These are phyloP conservation scores for Chalciporus pseudorubinellus DNA, from an alignment of 768 basidiomycete genomes.

Conservation along the genomic window DNA sequence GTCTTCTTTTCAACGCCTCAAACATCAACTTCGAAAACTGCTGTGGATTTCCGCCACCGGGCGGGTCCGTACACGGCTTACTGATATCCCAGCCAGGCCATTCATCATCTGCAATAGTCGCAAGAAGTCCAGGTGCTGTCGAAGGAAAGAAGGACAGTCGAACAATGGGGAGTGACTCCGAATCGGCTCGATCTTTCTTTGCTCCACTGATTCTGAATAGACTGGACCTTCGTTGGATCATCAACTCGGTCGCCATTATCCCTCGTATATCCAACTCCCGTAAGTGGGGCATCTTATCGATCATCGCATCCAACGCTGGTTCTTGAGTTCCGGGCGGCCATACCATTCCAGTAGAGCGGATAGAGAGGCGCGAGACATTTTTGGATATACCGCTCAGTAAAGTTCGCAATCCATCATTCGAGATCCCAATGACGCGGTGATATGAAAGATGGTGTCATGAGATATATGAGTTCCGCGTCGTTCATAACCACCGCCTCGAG, in stretches of 20 bases:
- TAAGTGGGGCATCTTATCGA: neutral
- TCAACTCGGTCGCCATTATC: neutral
- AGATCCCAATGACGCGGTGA: neutral
- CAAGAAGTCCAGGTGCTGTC: neutral
- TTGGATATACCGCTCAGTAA: constrained; percentile 1
- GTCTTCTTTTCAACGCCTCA: neutral
- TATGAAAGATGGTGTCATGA: constrained; percentile 2
- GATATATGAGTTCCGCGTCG: neutral
- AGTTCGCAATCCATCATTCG: neutral
- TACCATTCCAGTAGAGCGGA: neutral
- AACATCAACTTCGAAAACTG: neutral
- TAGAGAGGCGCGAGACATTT: neutral
- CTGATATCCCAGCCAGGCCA: neutral
- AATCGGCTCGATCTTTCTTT: neutral
- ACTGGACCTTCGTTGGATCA: neutral
- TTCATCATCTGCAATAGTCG: neutral
- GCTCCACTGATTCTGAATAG: neutral
- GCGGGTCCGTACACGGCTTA: neutral
- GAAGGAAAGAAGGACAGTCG: neutral
- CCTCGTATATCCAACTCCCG: neutral
- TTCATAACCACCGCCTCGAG: neutral
- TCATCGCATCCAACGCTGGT: neutral
- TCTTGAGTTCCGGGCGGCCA: neutral
- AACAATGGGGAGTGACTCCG: neutral
- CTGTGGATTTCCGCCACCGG: neutral